These are phyloP conservation scores for Phytopythium ostracodes DNA, from an alignment of 352 stramenopile species.

Conservation along the genomic window DNA sequence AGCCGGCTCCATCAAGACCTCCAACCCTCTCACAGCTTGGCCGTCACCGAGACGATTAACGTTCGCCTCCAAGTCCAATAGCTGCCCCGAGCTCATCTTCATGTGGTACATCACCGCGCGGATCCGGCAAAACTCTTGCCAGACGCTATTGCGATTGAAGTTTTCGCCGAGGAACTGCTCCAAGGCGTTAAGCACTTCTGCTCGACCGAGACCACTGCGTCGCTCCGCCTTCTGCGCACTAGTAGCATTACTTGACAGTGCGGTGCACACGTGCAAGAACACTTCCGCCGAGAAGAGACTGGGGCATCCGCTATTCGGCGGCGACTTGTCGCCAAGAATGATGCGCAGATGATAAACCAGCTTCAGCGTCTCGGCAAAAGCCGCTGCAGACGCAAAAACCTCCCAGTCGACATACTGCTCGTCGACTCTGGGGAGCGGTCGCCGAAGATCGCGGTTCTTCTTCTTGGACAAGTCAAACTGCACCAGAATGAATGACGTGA, in stretches of 20 bases:
- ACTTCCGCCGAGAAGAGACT: conserved; percentile 65
- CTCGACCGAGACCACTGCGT: background rate
- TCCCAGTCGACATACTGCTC: conserved; percentile 48
- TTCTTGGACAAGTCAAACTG: conserved; percentile 26
- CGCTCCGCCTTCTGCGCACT: background rate
- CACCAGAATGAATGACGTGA: conserved; percentile 49
- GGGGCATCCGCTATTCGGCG: conserved; percentile 29
- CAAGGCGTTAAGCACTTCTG: conserved; percentile 7
- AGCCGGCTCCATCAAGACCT: background rate
- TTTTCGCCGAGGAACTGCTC: conserved; percentile 19
- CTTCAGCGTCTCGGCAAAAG: conserved; percentile 53
- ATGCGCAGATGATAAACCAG: conserved; percentile 48
- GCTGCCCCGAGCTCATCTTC: background rate
- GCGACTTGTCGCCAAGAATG: conserved; percentile 42
- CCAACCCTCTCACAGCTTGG: background rate
- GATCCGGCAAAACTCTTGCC: conserved; percentile 25
- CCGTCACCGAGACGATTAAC: background rate
- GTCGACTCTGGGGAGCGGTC: conserved; percentile 15
- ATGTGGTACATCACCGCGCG: conserved; percentile 23
- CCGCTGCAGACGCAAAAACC: conserved; percentile 34
- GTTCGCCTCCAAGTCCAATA: background rate
- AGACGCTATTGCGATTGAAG: conserved; percentile 19
- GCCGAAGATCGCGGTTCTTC: conserved; percentile 8
- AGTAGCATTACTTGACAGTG: background rate
- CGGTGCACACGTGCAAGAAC: conserved; percentile 44